A percentile compares a stretch with the other conserved stretches of the same genome.
Conservation (phyloP, 176 grass and related monocot species). For the Dendrocalamus sinicus region DNA sequence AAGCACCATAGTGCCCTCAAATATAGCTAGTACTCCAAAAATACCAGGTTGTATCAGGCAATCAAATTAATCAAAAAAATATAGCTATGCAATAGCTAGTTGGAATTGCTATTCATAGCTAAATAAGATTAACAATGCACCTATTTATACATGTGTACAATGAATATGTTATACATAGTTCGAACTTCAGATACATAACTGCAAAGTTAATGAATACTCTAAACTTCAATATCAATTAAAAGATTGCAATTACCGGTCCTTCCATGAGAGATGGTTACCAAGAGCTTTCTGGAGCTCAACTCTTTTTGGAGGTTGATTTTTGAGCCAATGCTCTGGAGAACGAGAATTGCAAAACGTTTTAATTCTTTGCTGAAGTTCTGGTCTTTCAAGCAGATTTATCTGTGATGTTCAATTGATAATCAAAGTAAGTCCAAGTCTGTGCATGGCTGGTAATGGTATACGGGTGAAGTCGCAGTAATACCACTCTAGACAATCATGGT, state of each 20-base stretch:
- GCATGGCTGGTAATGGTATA: neutral
- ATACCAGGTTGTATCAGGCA: neutral
- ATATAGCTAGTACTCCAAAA: neutral
- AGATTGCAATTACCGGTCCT: constrained; percentile 81
- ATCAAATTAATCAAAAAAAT: constrained; percentile 19
- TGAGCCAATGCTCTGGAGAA: constrained; percentile 90
- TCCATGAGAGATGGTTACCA: constrained; percentile 98
- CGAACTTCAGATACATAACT: constrained; percentile 20
- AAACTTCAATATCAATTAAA: constrained; percentile 26
- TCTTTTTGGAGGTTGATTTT: constrained; percentile 97
- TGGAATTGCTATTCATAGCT: neutral
- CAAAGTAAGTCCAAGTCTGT: constrained; percentile 26
- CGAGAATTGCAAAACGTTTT: constrained; percentile 70
- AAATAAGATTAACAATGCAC: neutral
- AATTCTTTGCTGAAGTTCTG: constrained; percentile 91
- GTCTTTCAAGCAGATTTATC: constrained; percentile 92
- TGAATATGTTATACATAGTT: neutral
- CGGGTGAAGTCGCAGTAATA: neutral
- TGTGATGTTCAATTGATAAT: constrained; percentile 50
- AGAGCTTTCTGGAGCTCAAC: constrained; percentile 95
- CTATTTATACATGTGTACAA: constrained; percentile 18
- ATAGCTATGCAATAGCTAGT: neutral
- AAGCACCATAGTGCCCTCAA: neutral
- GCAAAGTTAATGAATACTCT: constrained; percentile 17
- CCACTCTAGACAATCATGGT: constrained; percentile 15